A percentile compares a stretch with the other conserved stretches of the same genome.
phyloP scores from a whole-genome alignment of 2,329 filamentous ascomycete species.

The Exophiala sideris region DNA sequence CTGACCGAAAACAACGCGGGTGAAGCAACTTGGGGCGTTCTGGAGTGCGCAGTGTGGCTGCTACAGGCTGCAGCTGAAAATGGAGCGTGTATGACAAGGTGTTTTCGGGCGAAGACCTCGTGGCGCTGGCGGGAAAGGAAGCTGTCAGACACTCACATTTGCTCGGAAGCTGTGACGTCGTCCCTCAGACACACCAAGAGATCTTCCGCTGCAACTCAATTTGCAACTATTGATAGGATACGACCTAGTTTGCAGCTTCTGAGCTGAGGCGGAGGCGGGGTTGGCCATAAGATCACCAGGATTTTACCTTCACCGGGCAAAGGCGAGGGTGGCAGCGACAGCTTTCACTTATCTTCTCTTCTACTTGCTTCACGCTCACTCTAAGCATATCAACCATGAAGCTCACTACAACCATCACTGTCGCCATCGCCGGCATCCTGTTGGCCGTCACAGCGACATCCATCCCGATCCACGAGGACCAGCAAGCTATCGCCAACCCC shows the following conservation, averaged over 20 bases:
- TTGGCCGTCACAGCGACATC: neutral
- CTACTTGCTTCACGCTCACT: neutral
- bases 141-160: neutral
- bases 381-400: neutral
- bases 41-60: neutral
- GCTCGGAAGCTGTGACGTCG: constrained; percentile 7
- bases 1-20: neutral
- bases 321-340: neutral
- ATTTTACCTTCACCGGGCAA: neutral
- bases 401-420: neutral
- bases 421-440: constrained; percentile 3
- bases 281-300: neutral
- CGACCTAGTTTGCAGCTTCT: too few relatives aligned
- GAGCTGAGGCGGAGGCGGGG: neutral
- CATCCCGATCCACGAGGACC: constrained; percentile 2
- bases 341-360: neutral
- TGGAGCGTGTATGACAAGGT: neutral
- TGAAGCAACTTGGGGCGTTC: neutral
- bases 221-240: too few relatives aligned
- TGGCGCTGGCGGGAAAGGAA: too few relatives aligned
- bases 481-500: constrained; percentile 2
- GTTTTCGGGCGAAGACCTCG: too few relatives aligned
- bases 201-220: too few relatives aligned
- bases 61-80: neutral
- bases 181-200: neutral